A percentile compares a stretch with the other conserved stretches of the same genome.
Conservation (phyloP, 2,329 filamentous ascomycete genomes). For the Verticillium albo-atrum region DNA sequence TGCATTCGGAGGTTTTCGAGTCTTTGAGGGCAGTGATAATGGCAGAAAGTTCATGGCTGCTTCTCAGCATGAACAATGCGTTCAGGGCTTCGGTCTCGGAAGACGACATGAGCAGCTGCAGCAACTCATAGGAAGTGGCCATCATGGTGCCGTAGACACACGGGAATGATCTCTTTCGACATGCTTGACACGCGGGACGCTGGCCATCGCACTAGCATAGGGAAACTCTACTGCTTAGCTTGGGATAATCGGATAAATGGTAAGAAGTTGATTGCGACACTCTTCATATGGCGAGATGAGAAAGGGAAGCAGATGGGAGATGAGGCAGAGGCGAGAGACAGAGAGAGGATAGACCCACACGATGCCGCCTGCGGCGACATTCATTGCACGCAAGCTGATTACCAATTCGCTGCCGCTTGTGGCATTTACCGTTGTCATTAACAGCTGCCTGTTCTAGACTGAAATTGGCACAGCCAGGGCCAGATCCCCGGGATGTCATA, state of each 20-base stretch:
- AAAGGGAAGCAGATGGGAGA: background rate
- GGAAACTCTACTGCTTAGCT: background rate
- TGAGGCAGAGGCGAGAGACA: background rate
- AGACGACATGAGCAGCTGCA: slow-evolving; percentile 17
- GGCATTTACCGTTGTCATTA: background rate
- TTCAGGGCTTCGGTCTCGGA: slow-evolving; percentile 11
- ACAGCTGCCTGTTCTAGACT: background rate
- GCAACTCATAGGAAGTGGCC: slow-evolving; percentile 12
- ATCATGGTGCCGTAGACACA: slow-evolving; percentile 11
- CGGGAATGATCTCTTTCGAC: slow-evolving; percentile 7
- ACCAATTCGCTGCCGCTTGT: slow-evolving; percentile 16
- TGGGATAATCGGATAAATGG: background rate
- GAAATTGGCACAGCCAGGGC: background rate
- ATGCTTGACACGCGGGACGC: slow-evolving; percentile 14
- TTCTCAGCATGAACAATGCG: slow-evolving; percentile 15
- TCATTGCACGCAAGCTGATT: slow-evolving; percentile 17
- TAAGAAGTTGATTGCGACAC: background rate
- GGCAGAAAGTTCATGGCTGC: slow-evolving; percentile 12
- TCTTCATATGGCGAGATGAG: background rate
- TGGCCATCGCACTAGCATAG: slow-evolving; percentile 14
- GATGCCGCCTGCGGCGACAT: slow-evolving; percentile 17
- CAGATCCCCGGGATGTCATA: background rate
- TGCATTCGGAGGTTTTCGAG: background rate
- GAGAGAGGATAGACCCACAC: slow-evolving; percentile 10
- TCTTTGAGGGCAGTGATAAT: slow-evolving; percentile 16